Conservation (phyloP, 2,329 filamentous ascomycete genomes). For the Epichloe brachyelytri region DNA sequence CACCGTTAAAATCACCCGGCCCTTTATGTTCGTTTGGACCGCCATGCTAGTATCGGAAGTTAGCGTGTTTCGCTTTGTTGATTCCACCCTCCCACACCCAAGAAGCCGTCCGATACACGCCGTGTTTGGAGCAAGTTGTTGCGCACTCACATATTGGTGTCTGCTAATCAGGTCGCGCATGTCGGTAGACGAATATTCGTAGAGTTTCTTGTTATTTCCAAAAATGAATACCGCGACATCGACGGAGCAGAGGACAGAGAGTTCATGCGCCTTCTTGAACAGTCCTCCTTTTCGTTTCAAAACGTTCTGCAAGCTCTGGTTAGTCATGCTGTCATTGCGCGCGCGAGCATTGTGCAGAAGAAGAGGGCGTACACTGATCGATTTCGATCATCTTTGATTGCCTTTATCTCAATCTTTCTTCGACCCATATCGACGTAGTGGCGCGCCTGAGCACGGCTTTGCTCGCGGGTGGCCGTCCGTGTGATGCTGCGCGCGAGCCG, state of each 20-base stretch:
- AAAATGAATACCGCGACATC: conserved; percentile 99
- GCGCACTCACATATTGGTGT: conserved; percentile 75
- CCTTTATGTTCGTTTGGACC: conserved; percentile 93
- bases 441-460: conserved; percentile 5
- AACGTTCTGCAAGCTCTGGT: conserved; percentile 56
- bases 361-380: conserved; percentile 72
- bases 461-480: conserved; percentile 5
- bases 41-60: conserved; percentile 53
- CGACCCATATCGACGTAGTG: conserved; percentile 58
- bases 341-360: background rate
- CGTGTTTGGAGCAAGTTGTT: background rate
- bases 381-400: conserved; percentile 97
- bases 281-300: conserved; percentile 96
- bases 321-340: background rate
- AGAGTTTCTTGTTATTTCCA: conserved; percentile 96
- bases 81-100: no score
- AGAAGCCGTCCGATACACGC: conserved; percentile 1
- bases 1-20: conserved; percentile 79
- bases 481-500: background rate
- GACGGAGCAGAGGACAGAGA: conserved; percentile 94
- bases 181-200: conserved; percentile 90
- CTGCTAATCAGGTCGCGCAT: conserved; percentile 82
- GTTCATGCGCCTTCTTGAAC: conserved; percentile 98
- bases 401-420: conserved; percentile 99
- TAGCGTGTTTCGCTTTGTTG: background rate